Evolutionary conservation across 768 basidiomycete species (phyloP), one percentile per base, ranked within the genome.

Genomic region (Kwoniella dejecticola): DNA sequence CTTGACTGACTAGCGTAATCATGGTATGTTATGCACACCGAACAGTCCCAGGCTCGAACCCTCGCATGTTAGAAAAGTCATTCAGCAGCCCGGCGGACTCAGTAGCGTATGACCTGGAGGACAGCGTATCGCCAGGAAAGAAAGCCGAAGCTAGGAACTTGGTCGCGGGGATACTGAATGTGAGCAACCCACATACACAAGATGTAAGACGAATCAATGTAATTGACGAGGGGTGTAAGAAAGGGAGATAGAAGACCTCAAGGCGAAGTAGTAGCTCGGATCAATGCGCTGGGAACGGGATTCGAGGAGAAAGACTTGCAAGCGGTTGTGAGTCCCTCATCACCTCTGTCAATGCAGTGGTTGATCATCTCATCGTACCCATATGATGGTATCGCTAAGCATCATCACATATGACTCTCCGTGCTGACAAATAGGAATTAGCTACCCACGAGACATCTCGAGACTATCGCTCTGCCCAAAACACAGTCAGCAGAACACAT

Each of bases 61-160:
- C 88, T 33, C 83, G 85, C 41, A 91, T 91, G 88, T 85, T 95
- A 31, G 81, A 86, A 66, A 94, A 92, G 74, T 89, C 89, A 0
- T 81, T 89, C 45, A 77, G 71, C 10, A 81, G 82, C 13, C 74
- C 79, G 1, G 86, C 90, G 1, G 92, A 95, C 62, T 83, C 88
- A 42, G 81, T 92, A 33, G 87, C 91, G 24, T 93, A 91, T 70
- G 92, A 95, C 80, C 82, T 95, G 12, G 92, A 94, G 76, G 92
- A 95, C 76, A 89, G 89, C 62, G 85, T 94, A 0, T 81, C 90
- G 3, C 88, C 88, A 3, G 80, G 81, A 4, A 68, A 77, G 29
- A 78, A 80, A 26, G 85, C 86, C 60, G 89, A 90, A 75, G 78
- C 79, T 21, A 77, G 82, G 89, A 4, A 75, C 78, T 33, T 78